A percentile compares a stretch with the other conserved stretches of the same genome.
phyloP scores from a whole-genome alignment of 1,139 yeast genomes.

The Geotrichum candidum region DNA sequence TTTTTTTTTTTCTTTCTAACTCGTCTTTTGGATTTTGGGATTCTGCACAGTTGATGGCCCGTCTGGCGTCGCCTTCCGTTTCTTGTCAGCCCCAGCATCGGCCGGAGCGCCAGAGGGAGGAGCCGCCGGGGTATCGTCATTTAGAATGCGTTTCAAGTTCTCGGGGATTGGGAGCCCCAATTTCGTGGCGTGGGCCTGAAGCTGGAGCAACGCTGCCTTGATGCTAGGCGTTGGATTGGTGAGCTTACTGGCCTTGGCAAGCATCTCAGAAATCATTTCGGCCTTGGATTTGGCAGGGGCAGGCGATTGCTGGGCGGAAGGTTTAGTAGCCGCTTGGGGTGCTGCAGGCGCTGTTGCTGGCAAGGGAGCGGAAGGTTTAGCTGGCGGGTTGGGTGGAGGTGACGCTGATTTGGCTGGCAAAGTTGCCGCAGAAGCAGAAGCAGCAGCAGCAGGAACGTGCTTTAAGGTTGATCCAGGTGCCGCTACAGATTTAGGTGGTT shows the following conservation, averaged over 20 bases:
- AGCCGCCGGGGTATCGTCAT: neutral
- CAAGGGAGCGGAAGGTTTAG: constrained; percentile 13
- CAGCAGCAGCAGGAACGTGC: constrained; percentile 3
- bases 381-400: constrained; percentile 9
- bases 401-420: constrained; percentile 1
- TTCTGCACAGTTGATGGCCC: neutral
- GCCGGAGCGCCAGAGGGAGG: neutral
- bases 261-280: constrained; percentile 33
- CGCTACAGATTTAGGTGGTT: neutral
- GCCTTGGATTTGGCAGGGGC: constrained; percentile 21
- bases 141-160: neutral
- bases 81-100: neutral
- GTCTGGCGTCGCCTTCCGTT: neutral
- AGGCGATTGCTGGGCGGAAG: constrained; percentile 5
- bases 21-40: neutral
- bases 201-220: constrained; percentile 34
- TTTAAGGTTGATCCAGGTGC: neutral
- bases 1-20: neutral
- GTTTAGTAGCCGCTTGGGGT: constrained; percentile 10
- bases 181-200: constrained; percentile 33
- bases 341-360: neutral
- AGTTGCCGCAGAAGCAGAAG: constrained; percentile 5
- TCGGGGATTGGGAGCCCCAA: constrained; percentile 20
- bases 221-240: constrained; percentile 35
- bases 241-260: constrained; percentile 36